Evolutionary conservation across 192 early-diverging fungal genomes (phyloP).

Genomic region (Coemansia sp.): DNA sequence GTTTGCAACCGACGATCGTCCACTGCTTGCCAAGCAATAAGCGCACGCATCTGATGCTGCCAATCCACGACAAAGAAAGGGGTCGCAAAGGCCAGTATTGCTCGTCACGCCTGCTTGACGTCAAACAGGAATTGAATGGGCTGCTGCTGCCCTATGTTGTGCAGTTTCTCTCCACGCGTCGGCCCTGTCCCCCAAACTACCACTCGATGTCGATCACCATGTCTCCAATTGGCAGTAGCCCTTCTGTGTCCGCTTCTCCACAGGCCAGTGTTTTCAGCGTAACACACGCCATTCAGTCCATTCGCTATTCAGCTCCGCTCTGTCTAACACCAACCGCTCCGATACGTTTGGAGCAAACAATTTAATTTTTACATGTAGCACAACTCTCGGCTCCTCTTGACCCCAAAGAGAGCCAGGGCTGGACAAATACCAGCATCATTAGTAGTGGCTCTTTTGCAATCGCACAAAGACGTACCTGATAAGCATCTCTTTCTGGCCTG

Average conservation of each 20-base stretch:
- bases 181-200: slow-evolving; percentile 5
- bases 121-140: not conserved
- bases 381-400: not conserved
- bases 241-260: not conserved
- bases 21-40: not conserved
- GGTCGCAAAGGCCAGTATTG: not conserved
- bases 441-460: not conserved
- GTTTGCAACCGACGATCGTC: slow-evolving; percentile 7
- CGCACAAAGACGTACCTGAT: not conserved
- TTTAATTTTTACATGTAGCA: not conserved
- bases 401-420: not conserved
- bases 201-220: not conserved
- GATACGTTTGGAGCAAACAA: not conserved
- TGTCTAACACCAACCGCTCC: not conserved
- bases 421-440: not conserved
- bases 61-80: slow-evolving; percentile 1
- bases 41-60: not conserved
- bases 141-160: not conserved
- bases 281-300: not conserved
- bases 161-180: not conserved
- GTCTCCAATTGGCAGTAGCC: not conserved
- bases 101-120: not conserved
- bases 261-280: not conserved
- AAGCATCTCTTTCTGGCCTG: not conserved
- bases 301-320: not conserved